phyloP scores from a whole-genome alignment of 306 rosid genomes.

The Clitoria ternatea region DNA sequence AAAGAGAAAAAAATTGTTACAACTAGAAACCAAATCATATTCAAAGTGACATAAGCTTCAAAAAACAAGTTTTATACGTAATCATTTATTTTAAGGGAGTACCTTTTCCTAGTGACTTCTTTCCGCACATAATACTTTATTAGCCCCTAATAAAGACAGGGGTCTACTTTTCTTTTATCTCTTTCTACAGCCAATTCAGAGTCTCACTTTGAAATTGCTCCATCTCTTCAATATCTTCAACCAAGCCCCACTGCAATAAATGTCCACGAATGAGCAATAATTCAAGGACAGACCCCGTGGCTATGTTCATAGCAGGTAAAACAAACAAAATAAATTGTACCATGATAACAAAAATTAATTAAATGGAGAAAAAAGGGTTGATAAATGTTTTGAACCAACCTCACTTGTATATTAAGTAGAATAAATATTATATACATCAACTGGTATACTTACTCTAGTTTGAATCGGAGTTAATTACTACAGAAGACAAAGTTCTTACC shows the following conservation, averaged over 20 bases:
- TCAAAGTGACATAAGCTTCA: not conserved
- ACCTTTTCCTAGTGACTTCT: not conserved
- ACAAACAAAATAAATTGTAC: constrained; percentile 6
- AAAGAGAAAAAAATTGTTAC: not conserved
- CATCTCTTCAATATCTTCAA: not conserved
- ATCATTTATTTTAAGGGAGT: not conserved
- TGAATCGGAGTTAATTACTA: no score
- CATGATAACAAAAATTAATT: not conserved
- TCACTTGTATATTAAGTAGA: no score
- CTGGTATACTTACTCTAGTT: no score
- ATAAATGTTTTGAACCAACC: constrained; percentile 63
- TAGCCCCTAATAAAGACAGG: constrained; percentile 49
- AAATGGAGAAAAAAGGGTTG: constrained; percentile 17
- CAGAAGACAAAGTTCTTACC: no score
- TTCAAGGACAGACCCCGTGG: constrained; percentile 22
- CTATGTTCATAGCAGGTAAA: constrained; percentile 5
- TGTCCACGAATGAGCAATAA: constrained; percentile 35
- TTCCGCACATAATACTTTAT: not conserved
- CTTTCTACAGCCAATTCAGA: not conserved
- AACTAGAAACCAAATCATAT: not conserved
- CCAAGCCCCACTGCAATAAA: constrained; percentile 28
- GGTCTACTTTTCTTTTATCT: constrained; percentile 44
- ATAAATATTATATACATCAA: no score
- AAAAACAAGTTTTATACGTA: not conserved
- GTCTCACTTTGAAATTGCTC: not conserved